These are phyloP conservation scores for Rhododendron ovatum DNA, from an alignment of 148 eudicot species.

Conservation along the genomic window DNA sequence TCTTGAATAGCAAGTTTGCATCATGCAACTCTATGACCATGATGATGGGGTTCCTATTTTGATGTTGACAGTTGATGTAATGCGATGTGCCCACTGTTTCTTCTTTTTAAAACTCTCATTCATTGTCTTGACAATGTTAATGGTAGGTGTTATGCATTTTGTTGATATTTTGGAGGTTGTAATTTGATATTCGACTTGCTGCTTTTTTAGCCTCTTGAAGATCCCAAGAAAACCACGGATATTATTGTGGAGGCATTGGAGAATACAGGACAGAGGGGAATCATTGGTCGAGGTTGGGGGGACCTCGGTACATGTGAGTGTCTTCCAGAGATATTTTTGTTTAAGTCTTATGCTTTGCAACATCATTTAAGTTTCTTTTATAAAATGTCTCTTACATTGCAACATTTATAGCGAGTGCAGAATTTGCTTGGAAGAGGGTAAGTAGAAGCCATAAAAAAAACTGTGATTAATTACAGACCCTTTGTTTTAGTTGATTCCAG, in stretches of 20 bases:
- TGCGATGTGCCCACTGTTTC: neutral
- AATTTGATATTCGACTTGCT: neutral
- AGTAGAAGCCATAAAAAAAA: neutral
- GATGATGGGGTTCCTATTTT: neutral
- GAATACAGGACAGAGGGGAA: constrained; percentile 85
- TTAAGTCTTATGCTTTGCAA: neutral
- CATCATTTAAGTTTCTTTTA: neutral
- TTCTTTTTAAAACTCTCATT: neutral
- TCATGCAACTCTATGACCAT: neutral
- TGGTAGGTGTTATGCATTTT: neutral
- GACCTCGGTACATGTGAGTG: constrained; percentile 85
- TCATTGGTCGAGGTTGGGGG: constrained; percentile 94
- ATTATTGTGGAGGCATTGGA: constrained; percentile 79
- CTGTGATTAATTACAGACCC: neutral
- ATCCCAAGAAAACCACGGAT: constrained; percentile 65
- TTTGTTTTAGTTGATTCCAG: neutral
- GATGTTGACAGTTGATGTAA: neutral
- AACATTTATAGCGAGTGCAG: neutral
- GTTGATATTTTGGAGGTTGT: neutral
- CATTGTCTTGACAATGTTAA: neutral
- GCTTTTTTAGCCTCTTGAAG: constrained; percentile 69
- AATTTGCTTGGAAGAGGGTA: neutral
- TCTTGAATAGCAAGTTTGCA: neutral
- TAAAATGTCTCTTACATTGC: neutral
- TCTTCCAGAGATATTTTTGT: neutral